Conservation (phyloP, 2,329 filamentous ascomycete species). For the Nectriaceae sp. region DNA sequence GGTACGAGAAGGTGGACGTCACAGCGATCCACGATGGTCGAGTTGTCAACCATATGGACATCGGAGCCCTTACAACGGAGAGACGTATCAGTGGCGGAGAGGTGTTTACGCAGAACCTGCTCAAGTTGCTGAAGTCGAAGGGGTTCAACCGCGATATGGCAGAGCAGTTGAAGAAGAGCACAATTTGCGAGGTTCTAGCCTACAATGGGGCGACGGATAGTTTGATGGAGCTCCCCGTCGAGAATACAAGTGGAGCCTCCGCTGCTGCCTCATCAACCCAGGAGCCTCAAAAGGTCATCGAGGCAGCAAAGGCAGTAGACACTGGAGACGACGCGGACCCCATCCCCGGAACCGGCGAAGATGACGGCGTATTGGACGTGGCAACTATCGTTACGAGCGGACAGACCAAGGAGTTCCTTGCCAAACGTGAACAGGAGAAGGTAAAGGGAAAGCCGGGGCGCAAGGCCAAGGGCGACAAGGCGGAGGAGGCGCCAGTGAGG, state of each 20-base stretch:
- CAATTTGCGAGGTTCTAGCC: slow-evolving; percentile 67
- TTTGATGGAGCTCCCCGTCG: slow-evolving; percentile 52
- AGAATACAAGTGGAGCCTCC: slow-evolving; percentile 35
- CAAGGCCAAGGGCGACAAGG: slow-evolving; percentile 53
- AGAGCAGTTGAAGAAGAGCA: slow-evolving; percentile 68
- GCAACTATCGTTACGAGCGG: slow-evolving; percentile 83
- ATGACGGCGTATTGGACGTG: slow-evolving; percentile 79
- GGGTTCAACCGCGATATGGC: slow-evolving; percentile 67
- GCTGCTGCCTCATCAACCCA: slow-evolving; percentile 29
- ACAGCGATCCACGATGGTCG: slow-evolving; percentile 85
- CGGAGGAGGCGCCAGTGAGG: slow-evolving; percentile 56
- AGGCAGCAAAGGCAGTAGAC: slow-evolving; percentile 37
- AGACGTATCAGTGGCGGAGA: slow-evolving; percentile 75
- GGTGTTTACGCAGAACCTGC: slow-evolving; percentile 75
- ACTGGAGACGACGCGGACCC: slow-evolving; percentile 42
- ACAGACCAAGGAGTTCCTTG: slow-evolving; percentile 79
- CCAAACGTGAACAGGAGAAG: slow-evolving; percentile 80
- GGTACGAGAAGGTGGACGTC: slow-evolving; percentile 88
- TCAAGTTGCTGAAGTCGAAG: slow-evolving; percentile 63
- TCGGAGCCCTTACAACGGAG: slow-evolving; percentile 55
- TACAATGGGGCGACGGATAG: slow-evolving; percentile 48
- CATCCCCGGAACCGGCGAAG: slow-evolving; percentile 46
- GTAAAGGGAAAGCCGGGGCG: slow-evolving; percentile 58
- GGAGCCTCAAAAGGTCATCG: slow-evolving; percentile 34
- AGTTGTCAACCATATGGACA: slow-evolving; percentile 67